Conservation (phyloP, 805 yeast species). For the Zygosaccharomyces bisporus region DNA sequence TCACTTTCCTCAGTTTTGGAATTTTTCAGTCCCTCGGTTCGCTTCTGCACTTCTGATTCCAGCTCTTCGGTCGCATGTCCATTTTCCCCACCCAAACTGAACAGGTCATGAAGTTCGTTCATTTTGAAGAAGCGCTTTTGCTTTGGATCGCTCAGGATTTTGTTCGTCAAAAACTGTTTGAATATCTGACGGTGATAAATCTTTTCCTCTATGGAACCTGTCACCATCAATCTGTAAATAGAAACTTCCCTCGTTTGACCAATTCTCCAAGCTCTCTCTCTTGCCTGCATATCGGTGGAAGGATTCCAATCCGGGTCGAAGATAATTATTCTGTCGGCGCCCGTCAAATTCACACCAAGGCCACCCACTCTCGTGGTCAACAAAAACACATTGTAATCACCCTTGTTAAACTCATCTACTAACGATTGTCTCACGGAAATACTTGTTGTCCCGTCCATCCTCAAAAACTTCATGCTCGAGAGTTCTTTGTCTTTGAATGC, state of each 20-base stretch:
- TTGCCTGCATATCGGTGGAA: slow-evolving; percentile 92
- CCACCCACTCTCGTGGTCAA: slow-evolving; percentile 97
- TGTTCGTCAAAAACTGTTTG: slow-evolving; percentile 89
- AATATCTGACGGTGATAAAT: slow-evolving; percentile 95
- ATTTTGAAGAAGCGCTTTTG: slow-evolving; percentile 89
- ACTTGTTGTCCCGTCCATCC: slow-evolving; percentile 95
- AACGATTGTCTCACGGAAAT: slow-evolving; percentile 70
- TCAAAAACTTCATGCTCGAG: slow-evolving; percentile 48
- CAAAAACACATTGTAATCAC: slow-evolving; percentile 60
- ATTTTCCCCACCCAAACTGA: slow-evolving; percentile 69
- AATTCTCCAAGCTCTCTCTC: slow-evolving; percentile 95
- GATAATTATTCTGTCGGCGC: slow-evolving; percentile 91
- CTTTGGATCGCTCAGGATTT: slow-evolving; percentile 91
- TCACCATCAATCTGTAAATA: slow-evolving; percentile 85
- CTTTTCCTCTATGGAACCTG: slow-evolving; percentile 95
- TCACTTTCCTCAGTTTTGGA: slow-evolving; percentile 47
- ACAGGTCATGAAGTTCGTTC: slow-evolving; percentile 87
- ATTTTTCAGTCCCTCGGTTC: slow-evolving; percentile 42
- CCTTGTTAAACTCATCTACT: slow-evolving; percentile 76
- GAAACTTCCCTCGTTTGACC: slow-evolving; percentile 93
- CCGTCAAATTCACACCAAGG: slow-evolving; percentile 87
- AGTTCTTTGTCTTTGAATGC: slow-evolving; percentile 36
- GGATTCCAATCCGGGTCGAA: slow-evolving; percentile 99
- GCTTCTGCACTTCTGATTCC: slow-evolving; percentile 55
- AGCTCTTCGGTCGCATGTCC: slow-evolving; percentile 39